Evolutionary conservation across 177 flowering plant genomes (phyloP), one percentile per base, ranked within the genome.

Genomic region (Vitis hybrid): DNA sequence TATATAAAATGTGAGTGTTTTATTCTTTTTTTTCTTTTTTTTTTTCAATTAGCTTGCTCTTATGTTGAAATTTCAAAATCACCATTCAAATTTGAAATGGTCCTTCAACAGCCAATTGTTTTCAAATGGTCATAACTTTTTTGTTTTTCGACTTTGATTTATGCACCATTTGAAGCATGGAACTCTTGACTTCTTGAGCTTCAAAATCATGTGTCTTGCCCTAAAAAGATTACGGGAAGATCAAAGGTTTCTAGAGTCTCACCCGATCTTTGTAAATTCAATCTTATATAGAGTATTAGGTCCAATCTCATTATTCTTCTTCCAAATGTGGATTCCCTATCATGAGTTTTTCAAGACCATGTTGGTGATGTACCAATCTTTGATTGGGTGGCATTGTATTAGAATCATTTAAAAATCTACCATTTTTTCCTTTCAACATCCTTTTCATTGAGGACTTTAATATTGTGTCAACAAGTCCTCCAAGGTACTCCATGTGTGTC

Each of bases 221-320:
- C 27, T 27, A 27, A 24, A 24, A 2, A 24, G 27, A 24, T 24
- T 24, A 24, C 3, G 27, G 2, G 27, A 24, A 24, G 27, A 80
- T 88, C 35, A 81, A 77, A 54, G 79, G 77, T 49, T 93, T 93
- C 74, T 64, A 78, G 2, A 18, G 13, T n/a, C 92, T 96, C 17
- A 68, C 76, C 5, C 71, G 87, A 1, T 70, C 83, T 35, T 17
- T 87, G 87, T 64, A 96, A 91, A 71, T 65, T 81, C 67, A 93
- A 82, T 71, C 68, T 96, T 15, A 90, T 88, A 3, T 98, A 96
- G 72, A 82, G 92, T 74, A 84, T 96, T 46, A 82, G 97, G 11
- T 93, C 98, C 61, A 96, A 96, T 77, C 80, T 96, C 74, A 90
- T 92, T 67, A 98, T 96, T 64, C 84, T 96, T 9, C 84, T 96